Conservation (phyloP, 164 flowering plant species). For the Tetracentron sinense region DNA sequence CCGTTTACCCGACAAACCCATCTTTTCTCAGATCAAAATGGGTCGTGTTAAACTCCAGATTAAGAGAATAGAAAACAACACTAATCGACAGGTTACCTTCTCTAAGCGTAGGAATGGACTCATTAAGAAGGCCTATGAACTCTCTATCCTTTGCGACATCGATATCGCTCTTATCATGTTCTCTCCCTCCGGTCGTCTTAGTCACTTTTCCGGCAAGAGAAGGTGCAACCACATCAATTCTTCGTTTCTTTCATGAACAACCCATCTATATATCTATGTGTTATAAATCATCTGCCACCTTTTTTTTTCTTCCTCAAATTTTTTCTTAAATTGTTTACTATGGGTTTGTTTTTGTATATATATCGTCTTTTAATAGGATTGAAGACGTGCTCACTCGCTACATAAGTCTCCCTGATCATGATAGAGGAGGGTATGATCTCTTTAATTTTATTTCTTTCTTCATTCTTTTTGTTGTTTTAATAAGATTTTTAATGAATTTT, state of each 20-base stretch:
- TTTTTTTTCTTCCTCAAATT: neutral
- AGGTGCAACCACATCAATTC: conserved; percentile 19
- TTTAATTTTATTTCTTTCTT: neutral
- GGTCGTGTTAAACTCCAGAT: conserved; percentile 68
- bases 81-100: conserved; percentile 74
- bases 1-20: neutral
- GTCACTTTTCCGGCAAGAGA: conserved; percentile 53
- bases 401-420: conserved; percentile 44
- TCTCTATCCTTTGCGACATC: conserved; percentile 65
- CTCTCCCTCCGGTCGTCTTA: conserved; percentile 61
- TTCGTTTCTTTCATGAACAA: neutral
- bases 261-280: too few species aligned
- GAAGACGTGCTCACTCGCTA: conserved; percentile 57
- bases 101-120: conserved; percentile 80
- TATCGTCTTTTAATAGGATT: conserved; percentile 27
- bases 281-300: too few species aligned
- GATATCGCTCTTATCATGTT: conserved; percentile 76
- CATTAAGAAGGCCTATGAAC: conserved; percentile 74
- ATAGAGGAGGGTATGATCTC: conserved; percentile 50
- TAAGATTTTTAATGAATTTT: conserved; percentile 1
- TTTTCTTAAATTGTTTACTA: neutral
- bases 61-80: conserved; percentile 68
- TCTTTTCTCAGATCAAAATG: conserved; percentile 27
- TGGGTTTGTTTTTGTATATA: neutral
- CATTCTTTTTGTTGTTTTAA: neutral